Evolutionary conservation across 164 flowering plant genomes (phyloP), one percentile per base, ranked within the genome.

Genomic region (Dillenia suffruticosa): DNA sequence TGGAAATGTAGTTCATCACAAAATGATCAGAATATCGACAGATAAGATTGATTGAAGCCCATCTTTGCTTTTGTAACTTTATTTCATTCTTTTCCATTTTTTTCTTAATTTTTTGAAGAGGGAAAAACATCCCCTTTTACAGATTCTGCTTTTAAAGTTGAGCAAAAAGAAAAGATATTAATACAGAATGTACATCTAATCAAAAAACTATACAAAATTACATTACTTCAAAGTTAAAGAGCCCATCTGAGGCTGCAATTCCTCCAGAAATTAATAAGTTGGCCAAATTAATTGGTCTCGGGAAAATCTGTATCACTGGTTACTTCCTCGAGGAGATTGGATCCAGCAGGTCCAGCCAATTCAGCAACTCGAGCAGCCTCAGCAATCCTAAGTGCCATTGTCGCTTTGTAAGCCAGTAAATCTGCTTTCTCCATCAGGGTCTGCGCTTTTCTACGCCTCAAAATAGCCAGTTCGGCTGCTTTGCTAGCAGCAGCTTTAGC

Each of bases 371-470:
- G 65, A 44, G 80, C 80, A 17, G 82, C 82, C 61, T 86, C 88
- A 1, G 96, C 90, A 53, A 86, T 79, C 70, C 71, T 76, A 49
- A 86, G 60, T 3, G 93, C 90, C 83, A 85, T 74, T 44, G 70
- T 48, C 19, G 98, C 89, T 69, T 75, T 86, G 75, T 83, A 86
- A 0, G 76, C 63, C 13, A 84, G 86, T 68, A 90, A 56, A 66
- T 92, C 93, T 2, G 98, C 91, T 52, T 63, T 79, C 66, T 79
- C 78, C 86, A 84, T 80, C 4, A 86, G 86, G 56, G 46, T 9
- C 66, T 90, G 96, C 0, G 96, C 98, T 65, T 75, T 80, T 66
- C 56, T 67, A 3, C 98, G 83, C 70, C 86, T 85, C 6, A 1
- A 10, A 56, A 81, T 16, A 0, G 97, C 97, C 12, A 62, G 5